phyloP scores from a whole-genome alignment of 768 basidiomycete genomes.

The Xerocomus potaroensis region DNA sequence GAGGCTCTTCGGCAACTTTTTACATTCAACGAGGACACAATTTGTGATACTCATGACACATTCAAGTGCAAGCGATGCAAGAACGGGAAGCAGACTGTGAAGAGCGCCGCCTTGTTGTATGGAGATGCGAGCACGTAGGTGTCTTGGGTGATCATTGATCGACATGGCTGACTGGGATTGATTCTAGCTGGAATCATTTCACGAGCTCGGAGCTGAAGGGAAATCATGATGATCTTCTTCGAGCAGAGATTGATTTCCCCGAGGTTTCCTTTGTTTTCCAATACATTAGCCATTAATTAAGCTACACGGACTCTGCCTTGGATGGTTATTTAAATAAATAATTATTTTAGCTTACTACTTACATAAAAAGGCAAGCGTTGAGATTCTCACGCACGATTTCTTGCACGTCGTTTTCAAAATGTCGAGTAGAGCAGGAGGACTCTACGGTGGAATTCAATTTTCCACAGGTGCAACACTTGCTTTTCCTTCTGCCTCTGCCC shows the following conservation, averaged over 20 bases:
- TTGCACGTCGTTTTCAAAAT: conserved; percentile 39
- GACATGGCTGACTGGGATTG: background rate
- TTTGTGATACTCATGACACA: conserved; percentile 94
- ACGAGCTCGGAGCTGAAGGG: conserved; percentile 82
- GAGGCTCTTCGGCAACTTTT: conserved; percentile 90
- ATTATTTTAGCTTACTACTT: background rate
- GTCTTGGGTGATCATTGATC: background rate
- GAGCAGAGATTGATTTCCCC: conserved; percentile 79
- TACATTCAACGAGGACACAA: conserved; percentile 79
- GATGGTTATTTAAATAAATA: background rate
- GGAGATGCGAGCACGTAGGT: conserved; percentile 97
- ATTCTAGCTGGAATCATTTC: conserved; percentile 91
- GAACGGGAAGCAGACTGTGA: conserved; percentile 78
- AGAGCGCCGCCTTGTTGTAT: conserved; percentile 83
- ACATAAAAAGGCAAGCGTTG: background rate
- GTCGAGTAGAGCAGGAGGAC: conserved; percentile 77
- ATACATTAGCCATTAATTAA: conserved; percentile 82
- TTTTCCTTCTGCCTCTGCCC: conserved; percentile 38
- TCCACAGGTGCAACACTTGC: conserved; percentile 59
- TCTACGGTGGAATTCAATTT: conserved; percentile 86
- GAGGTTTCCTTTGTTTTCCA: conserved; percentile 97
- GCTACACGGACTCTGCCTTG: too few species aligned
- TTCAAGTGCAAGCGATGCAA: conserved; percentile 95
- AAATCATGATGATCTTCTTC: conserved; percentile 92
- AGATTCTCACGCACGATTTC: conserved; percentile 18